Evolutionary conservation across 169 alveolate species (phyloP), one percentile per base, ranked within the genome.

Genomic region (Eimeria maxima): DNA sequence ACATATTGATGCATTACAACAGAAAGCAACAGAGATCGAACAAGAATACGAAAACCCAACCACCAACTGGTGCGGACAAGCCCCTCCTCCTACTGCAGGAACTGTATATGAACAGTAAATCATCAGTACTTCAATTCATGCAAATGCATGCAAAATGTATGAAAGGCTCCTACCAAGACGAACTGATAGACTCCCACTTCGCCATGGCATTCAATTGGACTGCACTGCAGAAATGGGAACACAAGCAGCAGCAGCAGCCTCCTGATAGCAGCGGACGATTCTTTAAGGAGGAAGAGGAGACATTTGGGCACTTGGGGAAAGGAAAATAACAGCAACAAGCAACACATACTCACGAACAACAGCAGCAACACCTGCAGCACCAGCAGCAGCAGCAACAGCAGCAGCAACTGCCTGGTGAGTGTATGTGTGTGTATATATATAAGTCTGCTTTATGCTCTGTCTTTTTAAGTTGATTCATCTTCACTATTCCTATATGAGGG

Each of bases 91-190:
- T 4, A 42, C 14, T 27, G 91, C 91, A 4, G 91, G 91, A 3
- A 42, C 76, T 24, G 92, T 84, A 50, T 84, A 84, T 24, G 92
- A 84, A 42, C 92, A 84, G 92, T 83, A 83, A 50, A 16, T 20
- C 11, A 38, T 3, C 11, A 38, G 20, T 13, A 14, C 33, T 4
- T 16, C 11, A 16, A 33, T 29, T 10, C 4, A 73, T 24, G 16
- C 16, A 38, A 3, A 0, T 16, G n/a, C n/a, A 60, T 16, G n/a
- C n/a, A 60, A 18, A 60, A 60, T 60, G n/a, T 2, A 60, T 60
- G 27, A 53, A 53, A 14, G 60, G 60, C 38, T 33, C 38, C 38
- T 33, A 33, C 38, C 38, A 33, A 33, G 38, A 33, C 0, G 38
- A 33, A 33, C 38, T 1, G 38, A 33, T 33, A 33, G 38, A 33